These are phyloP conservation scores for Aureobasidium leucospermi DNA, from an alignment of 2,329 filamentous ascomycete species.

Conservation along the genomic window DNA sequence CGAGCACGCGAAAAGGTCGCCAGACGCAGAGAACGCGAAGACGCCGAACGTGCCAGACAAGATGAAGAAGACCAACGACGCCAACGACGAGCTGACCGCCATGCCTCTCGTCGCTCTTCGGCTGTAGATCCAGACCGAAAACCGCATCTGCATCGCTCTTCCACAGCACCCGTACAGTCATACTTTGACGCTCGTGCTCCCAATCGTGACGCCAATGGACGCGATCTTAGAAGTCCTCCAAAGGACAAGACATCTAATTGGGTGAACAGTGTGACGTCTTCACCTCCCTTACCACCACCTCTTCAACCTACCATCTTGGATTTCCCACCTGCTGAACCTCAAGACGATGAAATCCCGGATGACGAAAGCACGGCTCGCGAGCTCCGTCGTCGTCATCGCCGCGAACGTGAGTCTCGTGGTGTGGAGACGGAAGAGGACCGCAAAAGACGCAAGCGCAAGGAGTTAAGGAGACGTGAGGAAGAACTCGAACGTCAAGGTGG, in stretches of 20 bases:
- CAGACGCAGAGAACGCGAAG: constrained; percentile 23
- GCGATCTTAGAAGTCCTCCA: constrained; percentile 27
- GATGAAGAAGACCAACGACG: neutral
- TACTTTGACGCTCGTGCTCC: constrained; percentile 40
- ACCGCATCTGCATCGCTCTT: constrained; percentile 25
- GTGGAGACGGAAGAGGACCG: constrained; percentile 20
- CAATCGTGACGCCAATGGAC: constrained; percentile 20
- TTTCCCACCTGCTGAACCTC: constrained; percentile 22
- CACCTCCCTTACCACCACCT: constrained; percentile 40
- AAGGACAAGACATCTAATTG: constrained; percentile 44
- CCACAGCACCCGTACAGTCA: constrained; percentile 32
- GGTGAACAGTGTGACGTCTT: constrained; percentile 40
- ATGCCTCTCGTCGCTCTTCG: constrained; percentile 17
- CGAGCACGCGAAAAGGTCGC: constrained; percentile 25
- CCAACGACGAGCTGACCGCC: constrained; percentile 19
- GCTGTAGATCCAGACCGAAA: constrained; percentile 18
- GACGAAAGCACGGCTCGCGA: constrained; percentile 24
- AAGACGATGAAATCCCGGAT: constrained; percentile 20
- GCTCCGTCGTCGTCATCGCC: constrained; percentile 21
- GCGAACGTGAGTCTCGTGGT: constrained; percentile 18
- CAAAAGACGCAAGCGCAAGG: constrained; percentile 18
- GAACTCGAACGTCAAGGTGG: constrained; percentile 30
- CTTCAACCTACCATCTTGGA: constrained; percentile 42
- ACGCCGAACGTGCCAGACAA: constrained; percentile 22
- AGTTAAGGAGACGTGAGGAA: constrained; percentile 18